phyloP scores from a whole-genome alignment of 495 filamentous ascomycete genomes.

The Lasiosphaeria hispida region DNA sequence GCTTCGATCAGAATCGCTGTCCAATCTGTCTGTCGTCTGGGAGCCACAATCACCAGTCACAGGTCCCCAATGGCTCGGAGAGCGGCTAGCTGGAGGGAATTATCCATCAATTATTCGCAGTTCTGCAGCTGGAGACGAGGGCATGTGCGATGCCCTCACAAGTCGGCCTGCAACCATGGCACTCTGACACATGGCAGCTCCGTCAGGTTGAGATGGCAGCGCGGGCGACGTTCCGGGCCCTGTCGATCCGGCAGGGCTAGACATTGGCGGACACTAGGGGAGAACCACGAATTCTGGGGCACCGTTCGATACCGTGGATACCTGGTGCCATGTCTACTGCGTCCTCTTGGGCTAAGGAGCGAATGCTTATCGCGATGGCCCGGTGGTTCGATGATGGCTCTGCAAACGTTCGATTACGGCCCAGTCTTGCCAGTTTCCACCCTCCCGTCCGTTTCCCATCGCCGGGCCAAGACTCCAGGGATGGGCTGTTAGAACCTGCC shows the following conservation, averaged over 20 bases:
- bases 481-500: too few relatives aligned
- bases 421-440: slow-evolving; percentile 1
- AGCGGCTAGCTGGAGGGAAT: too few relatives aligned
- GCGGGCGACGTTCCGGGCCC: slow-evolving; percentile 20
- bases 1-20: neutral
- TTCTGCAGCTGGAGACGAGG: slow-evolving; percentile 1
- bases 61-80: too few relatives aligned
- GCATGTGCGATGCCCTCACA: neutral
- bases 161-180: neutral
- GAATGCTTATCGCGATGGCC: neutral
- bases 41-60: too few relatives aligned
- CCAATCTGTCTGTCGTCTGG: neutral
- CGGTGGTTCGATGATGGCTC: slow-evolving; percentile 24
- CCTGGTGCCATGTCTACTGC: slow-evolving; percentile 18
- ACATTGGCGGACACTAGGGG: slow-evolving; percentile 1
- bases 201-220: slow-evolving; percentile 10
- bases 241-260: slow-evolving; percentile 28
- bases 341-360: slow-evolving; percentile 7
- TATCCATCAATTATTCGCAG: neutral
- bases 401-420: slow-evolving; percentile 30
- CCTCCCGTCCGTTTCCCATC: neutral
- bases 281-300: neutral
- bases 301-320: slow-evolving; percentile 32
- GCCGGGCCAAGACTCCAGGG: neutral
- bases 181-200: slow-evolving; percentile 21